A percentile compares a stretch with the other conserved stretches of the same genome.
phyloP scores from a whole-genome alignment of 345 rosid genomes.

The Camelina hispida region DNA sequence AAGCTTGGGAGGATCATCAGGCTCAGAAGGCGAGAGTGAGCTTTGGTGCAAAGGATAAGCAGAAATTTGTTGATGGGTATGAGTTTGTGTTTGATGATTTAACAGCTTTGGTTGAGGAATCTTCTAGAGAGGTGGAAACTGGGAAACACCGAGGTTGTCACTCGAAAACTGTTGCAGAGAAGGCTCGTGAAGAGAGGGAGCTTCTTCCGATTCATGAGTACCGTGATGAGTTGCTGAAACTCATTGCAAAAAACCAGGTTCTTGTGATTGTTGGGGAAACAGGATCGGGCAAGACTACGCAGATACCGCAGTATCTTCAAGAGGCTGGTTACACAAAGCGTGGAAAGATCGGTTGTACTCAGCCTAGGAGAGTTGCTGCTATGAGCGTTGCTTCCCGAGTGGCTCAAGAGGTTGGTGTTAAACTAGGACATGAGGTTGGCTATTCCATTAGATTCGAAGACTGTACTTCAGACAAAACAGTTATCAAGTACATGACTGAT shows the following conservation, averaged over 20 bases:
- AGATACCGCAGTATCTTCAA: slow-evolving; percentile 88
- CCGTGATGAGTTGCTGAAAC: slow-evolving; percentile 71
- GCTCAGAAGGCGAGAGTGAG: slow-evolving; percentile 24
- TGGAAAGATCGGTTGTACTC: slow-evolving; percentile 93
- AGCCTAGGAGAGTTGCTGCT: slow-evolving; percentile 94
- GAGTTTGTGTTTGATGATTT: slow-evolving; percentile 36
- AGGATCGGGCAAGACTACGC: slow-evolving; percentile 96
- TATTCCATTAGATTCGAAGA: slow-evolving; percentile 96
- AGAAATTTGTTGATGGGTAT: slow-evolving; percentile 27
- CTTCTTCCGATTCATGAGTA: slow-evolving; percentile 72
- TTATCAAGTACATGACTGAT: slow-evolving; percentile 94
- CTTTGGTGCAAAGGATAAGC: slow-evolving; percentile 22
- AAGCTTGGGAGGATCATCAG: slow-evolving; percentile 45
- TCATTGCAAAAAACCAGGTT: slow-evolving; percentile 73
- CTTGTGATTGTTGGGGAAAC: slow-evolving; percentile 96
- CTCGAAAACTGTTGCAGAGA: slow-evolving; percentile 6
- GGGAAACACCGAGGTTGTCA: slow-evolving; percentile 6
- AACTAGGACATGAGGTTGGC: slow-evolving; percentile 96
- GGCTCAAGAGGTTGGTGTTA: slow-evolving; percentile 87
- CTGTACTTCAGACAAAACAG: slow-evolving; percentile 87
- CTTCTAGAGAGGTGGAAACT: not conserved
- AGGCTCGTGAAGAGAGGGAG: slow-evolving; percentile 59
- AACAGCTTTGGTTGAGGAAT: slow-evolving; percentile 12
- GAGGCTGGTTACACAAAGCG: slow-evolving; percentile 86
- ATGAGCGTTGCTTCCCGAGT: slow-evolving; percentile 96